Percentiles rank a stretch among this genome's conserved stretches.
phyloP scores from a whole-genome alignment of 306 rosid species.

The Cicer arietinum region DNA sequence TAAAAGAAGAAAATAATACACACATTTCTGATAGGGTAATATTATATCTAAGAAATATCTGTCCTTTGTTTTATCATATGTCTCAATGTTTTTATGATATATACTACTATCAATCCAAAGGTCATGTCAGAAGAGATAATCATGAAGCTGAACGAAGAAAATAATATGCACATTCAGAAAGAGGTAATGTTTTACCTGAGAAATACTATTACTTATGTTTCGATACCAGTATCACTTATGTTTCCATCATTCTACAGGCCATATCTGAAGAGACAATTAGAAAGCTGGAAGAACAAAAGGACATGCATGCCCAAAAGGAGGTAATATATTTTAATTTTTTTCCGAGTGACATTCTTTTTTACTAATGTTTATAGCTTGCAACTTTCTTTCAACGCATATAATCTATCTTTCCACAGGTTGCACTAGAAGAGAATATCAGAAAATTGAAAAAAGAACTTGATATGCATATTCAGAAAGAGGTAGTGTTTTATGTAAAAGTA shows the following conservation, averaged over 20 bases:
- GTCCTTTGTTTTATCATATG: slow-evolving; percentile 25
- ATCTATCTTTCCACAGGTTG: slow-evolving; percentile 38
- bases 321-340: slow-evolving; percentile 44
- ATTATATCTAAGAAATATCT: slow-evolving; percentile 31
- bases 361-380: background rate
- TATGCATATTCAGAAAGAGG: slow-evolving; percentile 53
- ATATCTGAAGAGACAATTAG: slow-evolving; percentile 49
- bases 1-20: slow-evolving; percentile 54
- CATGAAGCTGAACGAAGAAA: slow-evolving; percentile 52
- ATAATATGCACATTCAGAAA: slow-evolving; percentile 48
- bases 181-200: slow-evolving; percentile 52
- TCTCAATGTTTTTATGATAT: slow-evolving; percentile 32
- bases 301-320: slow-evolving; percentile 56
- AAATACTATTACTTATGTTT: slow-evolving; percentile 33
- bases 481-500: slow-evolving; percentile 37
- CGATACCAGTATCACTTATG: background rate
- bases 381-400: slow-evolving; percentile 15
- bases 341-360: slow-evolving; percentile 24
- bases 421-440: slow-evolving; percentile 52
- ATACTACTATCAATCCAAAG: slow-evolving; percentile 25
- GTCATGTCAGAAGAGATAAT: slow-evolving; percentile 50
- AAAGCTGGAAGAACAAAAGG: slow-evolving; percentile 51
- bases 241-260: slow-evolving; percentile 38
- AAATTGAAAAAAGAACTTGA: slow-evolving; percentile 50
- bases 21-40: slow-evolving; percentile 56